These are phyloP conservation scores for Diaporthe longicolla DNA, from an alignment of 2,329 filamentous ascomycete species.

Conservation along the genomic window DNA sequence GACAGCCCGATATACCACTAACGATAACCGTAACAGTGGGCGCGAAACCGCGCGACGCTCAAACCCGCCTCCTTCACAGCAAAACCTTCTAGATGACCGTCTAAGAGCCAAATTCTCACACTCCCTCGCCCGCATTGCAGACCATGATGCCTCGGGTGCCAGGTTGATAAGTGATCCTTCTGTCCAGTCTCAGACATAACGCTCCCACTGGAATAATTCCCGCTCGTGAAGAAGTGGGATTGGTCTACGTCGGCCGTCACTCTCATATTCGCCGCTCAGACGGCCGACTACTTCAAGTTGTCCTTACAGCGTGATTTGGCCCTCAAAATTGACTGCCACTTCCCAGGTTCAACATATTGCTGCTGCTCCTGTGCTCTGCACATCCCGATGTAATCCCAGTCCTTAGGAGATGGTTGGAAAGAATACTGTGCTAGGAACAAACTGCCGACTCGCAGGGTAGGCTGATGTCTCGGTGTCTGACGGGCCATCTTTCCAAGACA, in stretches of 20 bases:
- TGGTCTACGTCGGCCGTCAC: not conserved
- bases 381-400: not conserved
- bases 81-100: too few relatives aligned
- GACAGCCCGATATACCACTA: not conserved
- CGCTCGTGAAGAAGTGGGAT: not conserved
- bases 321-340: too few relatives aligned
- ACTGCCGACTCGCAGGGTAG: not conserved
- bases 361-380: not conserved
- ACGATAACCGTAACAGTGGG: too few relatives aligned
- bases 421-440: not conserved
- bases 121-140: not conserved
- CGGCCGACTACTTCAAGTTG: not conserved
- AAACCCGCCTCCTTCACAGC: too few relatives aligned
- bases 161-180: not conserved
- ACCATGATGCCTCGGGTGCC: constrained; percentile 8
- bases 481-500: not conserved
- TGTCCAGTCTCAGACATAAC: not conserved
- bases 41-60: too few relatives aligned
- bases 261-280: not conserved
- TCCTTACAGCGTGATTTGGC: not conserved
- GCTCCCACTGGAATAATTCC: too few relatives aligned
- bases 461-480: not conserved
- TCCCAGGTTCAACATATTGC: not conserved
- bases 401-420: too few relatives aligned
- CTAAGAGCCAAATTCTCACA: constrained; percentile 8